A percentile compares a stretch with the other conserved stretches of the same genome.
phyloP scores from a whole-genome alignment of 1,139 yeast genomes.

The Blastobotrys elegans region DNA sequence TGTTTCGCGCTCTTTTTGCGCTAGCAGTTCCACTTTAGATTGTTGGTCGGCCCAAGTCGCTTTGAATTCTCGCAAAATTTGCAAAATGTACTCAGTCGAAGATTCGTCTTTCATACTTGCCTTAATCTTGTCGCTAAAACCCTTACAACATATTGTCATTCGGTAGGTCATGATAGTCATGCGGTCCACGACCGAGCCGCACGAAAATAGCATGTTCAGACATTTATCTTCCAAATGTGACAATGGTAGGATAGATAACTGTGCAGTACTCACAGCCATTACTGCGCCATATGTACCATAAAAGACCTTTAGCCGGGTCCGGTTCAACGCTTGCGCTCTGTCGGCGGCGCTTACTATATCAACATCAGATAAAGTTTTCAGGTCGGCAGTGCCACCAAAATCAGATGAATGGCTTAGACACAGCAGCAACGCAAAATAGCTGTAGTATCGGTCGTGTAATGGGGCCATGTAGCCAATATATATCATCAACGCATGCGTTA shows the following conservation, averaged over 20 bases:
- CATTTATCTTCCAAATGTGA: neutral
- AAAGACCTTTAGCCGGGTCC: neutral
- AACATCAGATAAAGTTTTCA: constrained; percentile 28
- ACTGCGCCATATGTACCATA: neutral
- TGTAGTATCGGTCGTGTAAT: neutral
- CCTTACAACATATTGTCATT: neutral
- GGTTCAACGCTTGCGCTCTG: neutral
- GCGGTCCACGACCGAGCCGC: neutral
- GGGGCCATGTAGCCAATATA: constrained; percentile 7
- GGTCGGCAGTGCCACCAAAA: constrained; percentile 37
- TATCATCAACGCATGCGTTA: constrained; percentile 9
- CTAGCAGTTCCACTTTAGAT: neutral
- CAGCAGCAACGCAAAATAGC: neutral
- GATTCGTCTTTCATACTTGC: neutral
- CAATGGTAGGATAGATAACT: neutral
- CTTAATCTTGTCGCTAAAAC: neutral
- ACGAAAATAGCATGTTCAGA: neutral
- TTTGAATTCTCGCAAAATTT: neutral
- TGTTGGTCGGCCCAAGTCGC: neutral
- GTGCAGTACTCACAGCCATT: constrained; percentile 6
- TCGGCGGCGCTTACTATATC: no score
- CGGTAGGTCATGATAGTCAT: neutral
- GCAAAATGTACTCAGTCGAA: neutral
- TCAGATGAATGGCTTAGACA: neutral
- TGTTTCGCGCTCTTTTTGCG: neutral